Evolutionary conservation across 2,329 filamentous ascomycete species (phyloP).

Genomic region (Biscogniauxia mediterranea): DNA sequence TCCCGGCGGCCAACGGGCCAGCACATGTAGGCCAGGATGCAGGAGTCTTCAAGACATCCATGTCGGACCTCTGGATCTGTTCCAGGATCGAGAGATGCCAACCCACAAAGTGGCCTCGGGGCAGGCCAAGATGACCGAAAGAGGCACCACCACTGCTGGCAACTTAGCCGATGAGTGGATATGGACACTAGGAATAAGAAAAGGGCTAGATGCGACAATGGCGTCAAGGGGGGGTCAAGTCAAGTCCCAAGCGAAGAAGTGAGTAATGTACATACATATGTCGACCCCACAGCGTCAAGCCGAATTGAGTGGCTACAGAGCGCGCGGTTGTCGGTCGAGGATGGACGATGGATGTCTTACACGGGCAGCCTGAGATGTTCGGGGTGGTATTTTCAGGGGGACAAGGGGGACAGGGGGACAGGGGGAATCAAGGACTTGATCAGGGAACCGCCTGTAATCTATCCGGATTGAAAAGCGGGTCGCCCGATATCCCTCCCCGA

Average conservation of each 20-base stretch:
- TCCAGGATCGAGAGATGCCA: constrained; percentile 19
- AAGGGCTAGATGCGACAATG: constrained; percentile 8
- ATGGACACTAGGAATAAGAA: constrained; percentile 8
- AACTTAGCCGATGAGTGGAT: constrained; percentile 1
- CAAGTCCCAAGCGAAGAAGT: neutral
- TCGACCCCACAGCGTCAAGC: constrained; percentile 12
- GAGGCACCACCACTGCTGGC: constrained; percentile 15
- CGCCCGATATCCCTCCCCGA: neutral
- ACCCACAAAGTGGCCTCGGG: constrained; percentile 7
- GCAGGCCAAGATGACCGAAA: constrained; percentile 17
- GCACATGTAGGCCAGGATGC: constrained; percentile 20
- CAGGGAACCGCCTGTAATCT: constrained; percentile 17
- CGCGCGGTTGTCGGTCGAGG: constrained; percentile 28
- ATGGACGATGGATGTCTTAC: neutral
- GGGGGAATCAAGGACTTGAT: neutral
- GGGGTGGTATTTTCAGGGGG: constrained; percentile 30
- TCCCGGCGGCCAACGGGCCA: constrained; percentile 15
- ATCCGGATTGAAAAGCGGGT: constrained; percentile 5
- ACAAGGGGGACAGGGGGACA: neutral
- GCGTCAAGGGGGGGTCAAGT: constrained; percentile 2
- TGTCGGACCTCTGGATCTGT: constrained; percentile 20
- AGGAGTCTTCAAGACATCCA: constrained; percentile 25
- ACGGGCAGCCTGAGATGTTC: constrained; percentile 13
- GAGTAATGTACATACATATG: too few species aligned
- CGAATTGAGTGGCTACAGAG: constrained; percentile 24